Evolutionary conservation across 805 yeast species (phyloP).

Genomic region (Saturnispora besseyi): DNA sequence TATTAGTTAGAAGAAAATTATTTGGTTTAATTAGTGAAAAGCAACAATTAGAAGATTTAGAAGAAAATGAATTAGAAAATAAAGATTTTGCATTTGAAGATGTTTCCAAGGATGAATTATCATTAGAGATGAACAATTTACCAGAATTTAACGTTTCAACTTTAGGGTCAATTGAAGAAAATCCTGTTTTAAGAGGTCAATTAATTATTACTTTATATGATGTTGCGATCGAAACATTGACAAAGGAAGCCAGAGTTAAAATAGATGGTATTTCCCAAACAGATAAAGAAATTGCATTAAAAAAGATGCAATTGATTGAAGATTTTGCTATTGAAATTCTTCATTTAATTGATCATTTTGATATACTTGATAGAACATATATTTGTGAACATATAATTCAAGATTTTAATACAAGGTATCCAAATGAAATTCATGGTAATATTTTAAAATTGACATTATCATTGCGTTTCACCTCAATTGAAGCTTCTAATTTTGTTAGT

Average conservation of each 20-base stretch:
- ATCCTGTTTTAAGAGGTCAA: constrained; percentile 71
- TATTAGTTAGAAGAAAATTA: constrained; percentile 74
- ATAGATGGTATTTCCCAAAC: constrained; percentile 30
- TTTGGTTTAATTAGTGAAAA: constrained; percentile 69
- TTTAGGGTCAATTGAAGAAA: constrained; percentile 77
- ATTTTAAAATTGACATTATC: constrained; percentile 55
- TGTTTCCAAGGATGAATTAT: constrained; percentile 38
- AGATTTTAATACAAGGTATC: constrained; percentile 37
- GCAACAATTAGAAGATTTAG: constrained; percentile 46
- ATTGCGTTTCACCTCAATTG: constrained; percentile 41
- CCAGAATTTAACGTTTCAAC: constrained; percentile 85
- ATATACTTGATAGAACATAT: constrained; percentile 58
- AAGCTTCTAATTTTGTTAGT: constrained; percentile 41
- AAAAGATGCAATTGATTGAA: background rate
- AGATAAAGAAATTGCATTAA: constrained; percentile 18
- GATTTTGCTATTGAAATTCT: constrained; percentile 36
- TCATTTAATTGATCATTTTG: constrained; percentile 57
- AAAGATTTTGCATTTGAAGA: constrained; percentile 17
- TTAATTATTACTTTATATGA: constrained; percentile 64
- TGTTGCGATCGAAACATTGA: constrained; percentile 45
- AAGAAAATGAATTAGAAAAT: constrained; percentile 31
- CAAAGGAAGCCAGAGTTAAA: constrained; percentile 19
- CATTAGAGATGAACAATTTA: constrained; percentile 51
- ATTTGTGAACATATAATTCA: constrained; percentile 56
- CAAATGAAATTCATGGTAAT: constrained; percentile 32